phyloP scores from a whole-genome alignment of 768 basidiomycete genomes.

The Amanita subjunquillea region DNA sequence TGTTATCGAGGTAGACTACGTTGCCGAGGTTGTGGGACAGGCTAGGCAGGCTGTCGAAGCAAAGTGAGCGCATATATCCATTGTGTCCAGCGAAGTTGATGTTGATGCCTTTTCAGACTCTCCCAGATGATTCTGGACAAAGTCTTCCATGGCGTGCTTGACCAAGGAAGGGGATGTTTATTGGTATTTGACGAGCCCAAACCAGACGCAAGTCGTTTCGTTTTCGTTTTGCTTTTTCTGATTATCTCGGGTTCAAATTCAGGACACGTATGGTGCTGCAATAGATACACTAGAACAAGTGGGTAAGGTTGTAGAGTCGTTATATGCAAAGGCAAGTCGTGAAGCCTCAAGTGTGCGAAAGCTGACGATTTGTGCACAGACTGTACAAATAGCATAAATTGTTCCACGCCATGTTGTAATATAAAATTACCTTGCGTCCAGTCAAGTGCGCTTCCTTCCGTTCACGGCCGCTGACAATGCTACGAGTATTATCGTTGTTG shows the following conservation, averaged over 20 bases:
- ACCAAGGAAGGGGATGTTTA: slow-evolving; percentile 88
- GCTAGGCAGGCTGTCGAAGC: slow-evolving; percentile 82
- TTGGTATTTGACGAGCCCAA: slow-evolving; percentile 85
- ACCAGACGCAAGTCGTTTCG: slow-evolving; percentile 54
- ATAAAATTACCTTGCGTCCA: background rate
- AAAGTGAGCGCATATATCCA: slow-evolving; percentile 48
- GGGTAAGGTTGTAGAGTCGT: slow-evolving; percentile 85
- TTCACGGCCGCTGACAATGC: background rate
- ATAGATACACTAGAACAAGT: slow-evolving; percentile 87
- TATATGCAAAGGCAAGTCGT: slow-evolving; percentile 66
- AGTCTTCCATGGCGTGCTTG: slow-evolving; percentile 88
- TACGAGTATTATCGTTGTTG: background rate
- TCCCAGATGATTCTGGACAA: slow-evolving; percentile 99
- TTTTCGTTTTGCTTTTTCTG: slow-evolving; percentile 1
- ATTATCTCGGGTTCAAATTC: background rate
- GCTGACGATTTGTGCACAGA: slow-evolving; percentile 7
- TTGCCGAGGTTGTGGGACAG: slow-evolving; percentile 83
- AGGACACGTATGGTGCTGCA: slow-evolving; percentile 85
- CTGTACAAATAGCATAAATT: slow-evolving; percentile 18
- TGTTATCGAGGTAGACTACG: slow-evolving; percentile 81
- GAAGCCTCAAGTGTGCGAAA: background rate
- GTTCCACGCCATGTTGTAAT: background rate
- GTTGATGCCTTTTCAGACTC: slow-evolving; percentile 37
- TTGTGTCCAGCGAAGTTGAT: background rate
- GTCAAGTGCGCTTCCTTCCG: background rate